phyloP scores from a whole-genome alignment of 2,329 filamentous ascomycete genomes.

The Penicillium hesseltinei region DNA sequence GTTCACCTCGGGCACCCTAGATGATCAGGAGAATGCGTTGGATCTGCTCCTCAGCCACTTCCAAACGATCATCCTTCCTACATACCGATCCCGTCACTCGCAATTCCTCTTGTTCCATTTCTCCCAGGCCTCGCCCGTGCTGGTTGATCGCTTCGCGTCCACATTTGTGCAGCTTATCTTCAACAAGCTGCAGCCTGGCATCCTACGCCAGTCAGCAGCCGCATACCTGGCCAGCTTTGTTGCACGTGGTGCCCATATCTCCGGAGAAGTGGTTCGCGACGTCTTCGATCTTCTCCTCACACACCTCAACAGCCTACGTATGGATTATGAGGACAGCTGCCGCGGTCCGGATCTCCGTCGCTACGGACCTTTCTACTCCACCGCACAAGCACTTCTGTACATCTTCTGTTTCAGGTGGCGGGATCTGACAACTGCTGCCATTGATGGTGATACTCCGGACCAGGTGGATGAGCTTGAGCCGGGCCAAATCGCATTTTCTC shows the following conservation, averaged over 20 bases:
- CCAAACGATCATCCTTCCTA: constrained; percentile 80
- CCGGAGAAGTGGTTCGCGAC: constrained; percentile 70
- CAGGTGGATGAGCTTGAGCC: constrained; percentile 55
- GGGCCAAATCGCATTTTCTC: constrained; percentile 75
- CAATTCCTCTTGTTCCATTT: constrained; percentile 98
- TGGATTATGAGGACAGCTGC: constrained; percentile 69
- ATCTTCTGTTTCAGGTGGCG: constrained; percentile 98
- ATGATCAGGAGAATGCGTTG: constrained; percentile 69
- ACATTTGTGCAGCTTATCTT: constrained; percentile 72
- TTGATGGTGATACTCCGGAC: constrained; percentile 54
- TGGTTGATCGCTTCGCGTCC: constrained; percentile 79
- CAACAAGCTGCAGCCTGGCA: constrained; percentile 65
- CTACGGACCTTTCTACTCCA: constrained; percentile 81
- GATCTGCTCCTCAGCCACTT: constrained; percentile 83
- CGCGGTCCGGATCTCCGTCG: constrained; percentile 80
- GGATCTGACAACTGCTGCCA: constrained; percentile 67
- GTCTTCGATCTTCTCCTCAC: constrained; percentile 77
- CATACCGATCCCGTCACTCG: constrained; percentile 85
- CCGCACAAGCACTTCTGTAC: constrained; percentile 86
- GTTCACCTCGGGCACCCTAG: constrained; percentile 67
- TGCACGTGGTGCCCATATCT: constrained; percentile 80
- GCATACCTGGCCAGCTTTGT: constrained; percentile 95
- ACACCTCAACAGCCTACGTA: constrained; percentile 73
- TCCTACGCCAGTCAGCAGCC: constrained; percentile 78
- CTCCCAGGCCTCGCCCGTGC: constrained; percentile 72